These are phyloP conservation scores for Acephala macrosclerotiorum DNA, from an alignment of 2,329 filamentous ascomycete species.

Conservation along the genomic window DNA sequence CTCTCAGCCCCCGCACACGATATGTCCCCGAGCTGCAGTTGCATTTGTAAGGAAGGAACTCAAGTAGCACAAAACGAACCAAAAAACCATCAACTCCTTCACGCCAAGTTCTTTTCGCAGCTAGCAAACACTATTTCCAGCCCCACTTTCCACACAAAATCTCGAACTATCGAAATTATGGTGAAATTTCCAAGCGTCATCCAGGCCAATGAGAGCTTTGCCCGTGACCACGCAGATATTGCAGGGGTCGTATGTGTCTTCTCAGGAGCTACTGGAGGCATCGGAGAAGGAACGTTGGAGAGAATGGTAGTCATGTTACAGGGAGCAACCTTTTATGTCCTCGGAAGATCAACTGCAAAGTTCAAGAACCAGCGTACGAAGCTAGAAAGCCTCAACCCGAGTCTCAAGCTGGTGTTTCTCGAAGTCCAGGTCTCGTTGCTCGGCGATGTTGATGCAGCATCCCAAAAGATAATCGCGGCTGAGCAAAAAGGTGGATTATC, in stretches of 20 bases:
- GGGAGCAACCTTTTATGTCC: conserved; percentile 50
- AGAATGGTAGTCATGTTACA: conserved; percentile 22
- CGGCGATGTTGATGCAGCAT: conserved; percentile 55
- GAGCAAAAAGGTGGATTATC: conserved; percentile 52
- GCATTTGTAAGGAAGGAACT: too few species aligned
- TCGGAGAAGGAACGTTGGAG: conserved; percentile 44
- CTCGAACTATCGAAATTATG: too few species aligned
- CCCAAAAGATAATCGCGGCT: conserved; percentile 49
- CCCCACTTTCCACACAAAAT: too few species aligned
- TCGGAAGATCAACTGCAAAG: conserved; percentile 51
- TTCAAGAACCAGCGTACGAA: conserved; percentile 47
- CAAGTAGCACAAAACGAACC: too few species aligned
- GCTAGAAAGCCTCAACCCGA: conserved; percentile 49
- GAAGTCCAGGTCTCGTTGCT: conserved; percentile 56
- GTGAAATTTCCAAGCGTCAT: neutral
- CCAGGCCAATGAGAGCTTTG: neutral
- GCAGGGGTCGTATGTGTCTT: conserved; percentile 52
- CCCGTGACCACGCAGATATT: neutral
- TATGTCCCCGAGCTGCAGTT: too few species aligned
- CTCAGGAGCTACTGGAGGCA: conserved; percentile 57
- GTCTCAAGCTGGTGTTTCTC: conserved; percentile 54
- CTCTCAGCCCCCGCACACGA: too few species aligned
- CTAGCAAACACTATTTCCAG: too few species aligned
- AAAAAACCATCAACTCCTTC: too few species aligned
- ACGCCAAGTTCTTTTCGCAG: too few species aligned